A percentile compares a stretch with the other conserved stretches of the same genome.
Conservation (phyloP, 176 grass and related monocot genomes). For the Alloteropsis semialata region DNA sequence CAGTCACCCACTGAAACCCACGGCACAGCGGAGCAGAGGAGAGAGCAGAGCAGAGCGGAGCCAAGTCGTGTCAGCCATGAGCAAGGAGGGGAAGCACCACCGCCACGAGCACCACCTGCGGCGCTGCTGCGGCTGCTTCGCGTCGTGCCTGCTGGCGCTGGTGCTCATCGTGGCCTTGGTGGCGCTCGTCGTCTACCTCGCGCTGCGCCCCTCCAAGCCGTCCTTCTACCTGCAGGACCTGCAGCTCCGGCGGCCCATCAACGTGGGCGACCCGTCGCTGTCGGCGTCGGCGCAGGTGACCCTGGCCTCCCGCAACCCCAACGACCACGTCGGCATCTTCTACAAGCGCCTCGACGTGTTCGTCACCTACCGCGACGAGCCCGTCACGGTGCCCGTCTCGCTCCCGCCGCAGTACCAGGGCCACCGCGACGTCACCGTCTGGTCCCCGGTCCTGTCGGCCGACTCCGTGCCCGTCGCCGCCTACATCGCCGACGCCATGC, state of each 20-base stretch:
- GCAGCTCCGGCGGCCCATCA: constrained; percentile 32
- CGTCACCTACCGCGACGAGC: constrained; percentile 69
- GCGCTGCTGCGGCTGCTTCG: constrained; percentile 34
- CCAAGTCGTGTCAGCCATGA: neutral
- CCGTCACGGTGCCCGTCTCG: constrained; percentile 57
- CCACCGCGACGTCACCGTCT: constrained; percentile 60
- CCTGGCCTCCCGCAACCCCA: constrained; percentile 64
- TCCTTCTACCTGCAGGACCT: constrained; percentile 65
- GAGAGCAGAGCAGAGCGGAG: neutral
- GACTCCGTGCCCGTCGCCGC: constrained; percentile 64
- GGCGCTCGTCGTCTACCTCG: constrained; percentile 55
- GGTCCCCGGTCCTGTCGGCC: constrained; percentile 51
- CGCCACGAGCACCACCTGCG: constrained; percentile 32
- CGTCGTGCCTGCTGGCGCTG: constrained; percentile 13
- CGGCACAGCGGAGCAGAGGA: neutral
- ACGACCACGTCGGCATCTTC: constrained; percentile 68
- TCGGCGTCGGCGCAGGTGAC: constrained; percentile 51
- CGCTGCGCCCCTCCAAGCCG: constrained; percentile 63
- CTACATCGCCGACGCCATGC: constrained; percentile 33
- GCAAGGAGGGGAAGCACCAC: constrained; percentile 38
- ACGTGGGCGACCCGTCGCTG: constrained; percentile 52
- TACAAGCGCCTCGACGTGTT: constrained; percentile 84
- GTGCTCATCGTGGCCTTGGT: constrained; percentile 37
- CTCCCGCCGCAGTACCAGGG: constrained; percentile 71
- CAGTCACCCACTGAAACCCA: neutral